Evolutionary conservation across 1,284 basidiomycete species (phyloP), one percentile per base, ranked within the genome.

Genomic region (Trametes hirsuta): DNA sequence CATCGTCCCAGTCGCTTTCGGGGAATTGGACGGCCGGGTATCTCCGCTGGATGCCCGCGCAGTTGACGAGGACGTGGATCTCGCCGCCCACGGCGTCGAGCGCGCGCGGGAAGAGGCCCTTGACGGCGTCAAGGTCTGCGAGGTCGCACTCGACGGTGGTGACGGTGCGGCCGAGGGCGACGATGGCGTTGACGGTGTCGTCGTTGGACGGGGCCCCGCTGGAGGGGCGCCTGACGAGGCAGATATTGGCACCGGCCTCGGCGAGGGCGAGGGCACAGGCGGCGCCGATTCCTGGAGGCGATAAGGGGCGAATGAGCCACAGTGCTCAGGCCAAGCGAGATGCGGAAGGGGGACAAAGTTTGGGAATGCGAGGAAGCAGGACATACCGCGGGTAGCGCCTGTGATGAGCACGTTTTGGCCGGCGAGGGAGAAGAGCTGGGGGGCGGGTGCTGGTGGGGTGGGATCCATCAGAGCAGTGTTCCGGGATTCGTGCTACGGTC

Each of bases 41-140:
- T 74, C 94, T 81, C 70, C 94, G 83, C 75, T 97, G 95, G 69
- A 98, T 97, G 49, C 95, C 96, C 56, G 93, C 96, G 74, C 95
- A 97, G 76, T 98, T 97, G 73, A 98, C 86, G 48, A 98, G 84
- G 66, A 97, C 82, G 73, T 97, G 88, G 65, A 98, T 88, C 56
- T 85, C 77, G 48, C 82, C 84, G 45, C 79, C 83, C 79, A 89
- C 84, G 59, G 80, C 75, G 49, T 83, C 76, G 18, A 89, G 78
- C 25, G 93, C 91, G 53, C 79, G 77, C 53, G 83, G 79, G 71
- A 94, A 89, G 64, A 92, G 76, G 37, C 72, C 70, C 68, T 84
- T 87, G 66, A 97, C 91, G 34, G 82, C 78, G 30, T 82, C 76
- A 39, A 89, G 76, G 70, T 93, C 84, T 21, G 83, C 79, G 22